Evolutionary conservation across 129 eudicot species (phyloP).

Genomic region (Chrysanthemum lavandulifolium): DNA sequence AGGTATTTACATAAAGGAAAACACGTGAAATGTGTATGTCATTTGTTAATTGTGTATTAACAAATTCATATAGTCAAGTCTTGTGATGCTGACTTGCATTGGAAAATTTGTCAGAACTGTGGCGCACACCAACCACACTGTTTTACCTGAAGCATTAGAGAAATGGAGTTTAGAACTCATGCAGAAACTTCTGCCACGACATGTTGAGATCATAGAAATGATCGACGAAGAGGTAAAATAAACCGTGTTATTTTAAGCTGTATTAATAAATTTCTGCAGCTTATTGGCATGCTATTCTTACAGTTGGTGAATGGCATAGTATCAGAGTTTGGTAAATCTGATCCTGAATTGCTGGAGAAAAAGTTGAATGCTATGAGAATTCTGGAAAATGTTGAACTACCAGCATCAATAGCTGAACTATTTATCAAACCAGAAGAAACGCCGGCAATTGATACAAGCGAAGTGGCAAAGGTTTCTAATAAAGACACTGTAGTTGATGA

Average conservation of each 20-base stretch:
- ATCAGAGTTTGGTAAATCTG: conserved; percentile 72
- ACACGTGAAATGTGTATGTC: background rate
- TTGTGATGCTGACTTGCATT: conserved; percentile 22
- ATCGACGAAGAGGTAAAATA: conserved; percentile 78
- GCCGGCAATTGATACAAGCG: conserved; percentile 35
- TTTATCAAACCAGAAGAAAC: conserved; percentile 49
- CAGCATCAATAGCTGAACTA: conserved; percentile 59
- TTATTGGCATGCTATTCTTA: conserved; percentile 24
- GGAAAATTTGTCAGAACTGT: conserved; percentile 64
- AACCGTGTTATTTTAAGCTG: background rate
- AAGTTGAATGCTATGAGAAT: conserved; percentile 77
- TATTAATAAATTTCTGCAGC: conserved; percentile 14
- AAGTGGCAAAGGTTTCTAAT: conserved; percentile 35
- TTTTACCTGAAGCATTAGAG: conserved; percentile 95
- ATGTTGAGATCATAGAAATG: conserved; percentile 86
- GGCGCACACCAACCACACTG: conserved; percentile 96
- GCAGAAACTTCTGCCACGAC: conserved; percentile 91
- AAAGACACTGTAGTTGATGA: conserved; percentile 27
- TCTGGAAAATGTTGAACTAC: conserved; percentile 84
- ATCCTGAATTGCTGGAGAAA: conserved; percentile 65
- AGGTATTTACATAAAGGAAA: conserved; percentile 44
- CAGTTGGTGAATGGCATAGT: conserved; percentile 69
- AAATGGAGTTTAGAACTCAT: conserved; percentile 96
- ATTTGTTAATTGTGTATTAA: background rate
- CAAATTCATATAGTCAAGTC: conserved; percentile 10